Conservation (phyloP, 306 rosid genomes). For the Ceratonia siliqua region DNA sequence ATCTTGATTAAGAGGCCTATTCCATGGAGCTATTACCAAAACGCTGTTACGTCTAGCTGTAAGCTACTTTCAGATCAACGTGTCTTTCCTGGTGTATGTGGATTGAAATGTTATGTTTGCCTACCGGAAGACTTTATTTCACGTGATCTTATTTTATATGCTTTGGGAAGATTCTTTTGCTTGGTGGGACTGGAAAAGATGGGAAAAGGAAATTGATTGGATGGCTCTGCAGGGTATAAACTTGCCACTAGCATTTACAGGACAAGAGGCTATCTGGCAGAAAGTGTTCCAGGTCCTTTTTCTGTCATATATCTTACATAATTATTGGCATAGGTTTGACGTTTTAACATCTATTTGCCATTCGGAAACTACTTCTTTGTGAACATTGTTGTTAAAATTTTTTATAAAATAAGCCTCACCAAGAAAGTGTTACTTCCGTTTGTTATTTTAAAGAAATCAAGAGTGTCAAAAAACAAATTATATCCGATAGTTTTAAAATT, state of each 20-base stretch:
- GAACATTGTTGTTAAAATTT: not conserved
- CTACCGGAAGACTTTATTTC: slow-evolving; percentile 14
- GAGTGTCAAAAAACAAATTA: not conserved
- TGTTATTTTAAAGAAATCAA: not conserved
- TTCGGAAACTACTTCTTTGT: not conserved
- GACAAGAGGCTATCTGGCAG: slow-evolving; percentile 95
- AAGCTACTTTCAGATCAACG: slow-evolving; percentile 38
- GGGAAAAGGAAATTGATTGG: slow-evolving; percentile 97
- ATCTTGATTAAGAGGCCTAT: slow-evolving; percentile 63
- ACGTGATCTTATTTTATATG: slow-evolving; percentile 30
- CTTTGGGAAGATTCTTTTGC: slow-evolving; percentile 69
- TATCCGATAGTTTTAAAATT: not conserved
- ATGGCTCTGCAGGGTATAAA: slow-evolving; percentile 94
- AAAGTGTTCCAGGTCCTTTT: slow-evolving; percentile 71
- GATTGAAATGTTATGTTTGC: slow-evolving; percentile 25
- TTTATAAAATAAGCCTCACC: not conserved
- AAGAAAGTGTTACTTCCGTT: not conserved
- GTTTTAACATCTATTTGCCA: slow-evolving; percentile 4
- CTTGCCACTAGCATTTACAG: slow-evolving; percentile 85
- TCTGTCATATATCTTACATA: slow-evolving; percentile 9
- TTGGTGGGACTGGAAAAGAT: slow-evolving; percentile 96
- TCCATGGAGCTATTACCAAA: slow-evolving; percentile 90
- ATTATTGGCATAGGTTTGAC: not conserved
- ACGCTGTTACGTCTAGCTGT: slow-evolving; percentile 94
- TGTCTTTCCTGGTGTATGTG: not conserved